Percentiles rank a stretch among this genome's conserved stretches.
Evolutionary conservation across 2,329 filamentous ascomycete species (phyloP).

Genomic region (Verticillium isaacii): DNA sequence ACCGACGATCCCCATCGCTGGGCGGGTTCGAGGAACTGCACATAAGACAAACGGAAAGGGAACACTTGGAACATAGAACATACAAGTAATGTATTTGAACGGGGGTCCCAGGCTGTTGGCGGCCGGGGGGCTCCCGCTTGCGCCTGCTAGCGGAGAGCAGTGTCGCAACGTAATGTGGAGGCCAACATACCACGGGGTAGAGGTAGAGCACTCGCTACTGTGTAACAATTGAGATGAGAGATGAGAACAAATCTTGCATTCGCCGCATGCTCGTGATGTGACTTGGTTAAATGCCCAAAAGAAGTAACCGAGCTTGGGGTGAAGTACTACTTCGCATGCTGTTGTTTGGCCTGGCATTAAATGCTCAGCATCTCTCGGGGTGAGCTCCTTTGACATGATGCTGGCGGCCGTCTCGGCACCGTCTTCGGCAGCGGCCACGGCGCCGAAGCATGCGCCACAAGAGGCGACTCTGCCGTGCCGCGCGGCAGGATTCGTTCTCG

Average conservation of each 20-base stretch:
- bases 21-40: neutral
- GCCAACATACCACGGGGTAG: conserved; percentile 10
- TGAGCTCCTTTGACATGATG: too few relatives aligned
- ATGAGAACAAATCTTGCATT: neutral
- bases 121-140: neutral
- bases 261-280: neutral
- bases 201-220: conserved; percentile 16
- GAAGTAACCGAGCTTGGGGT: too few relatives aligned
- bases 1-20: conserved; percentile 7
- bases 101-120: neutral
- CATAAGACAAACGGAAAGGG: conserved; percentile 7
- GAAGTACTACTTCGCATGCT: too few relatives aligned
- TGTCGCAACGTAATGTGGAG: conserved; percentile 2
- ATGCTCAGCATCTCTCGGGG: too few relatives aligned
- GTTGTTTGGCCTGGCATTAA: too few relatives aligned
- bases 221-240: conserved; percentile 1
- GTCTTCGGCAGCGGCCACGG: too few relatives aligned
- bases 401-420: too few relatives aligned
- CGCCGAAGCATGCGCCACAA: too few relatives aligned
- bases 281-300: too few relatives aligned
- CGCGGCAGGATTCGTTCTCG: too few relatives aligned
- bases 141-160: conserved; percentile 5
- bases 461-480: too few relatives aligned
- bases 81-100: conserved; percentile 12
- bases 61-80: conserved; percentile 8